These are phyloP conservation scores for Fraxinus sp. DNA, from an alignment of 305 asterid species.

Conservation along the genomic window DNA sequence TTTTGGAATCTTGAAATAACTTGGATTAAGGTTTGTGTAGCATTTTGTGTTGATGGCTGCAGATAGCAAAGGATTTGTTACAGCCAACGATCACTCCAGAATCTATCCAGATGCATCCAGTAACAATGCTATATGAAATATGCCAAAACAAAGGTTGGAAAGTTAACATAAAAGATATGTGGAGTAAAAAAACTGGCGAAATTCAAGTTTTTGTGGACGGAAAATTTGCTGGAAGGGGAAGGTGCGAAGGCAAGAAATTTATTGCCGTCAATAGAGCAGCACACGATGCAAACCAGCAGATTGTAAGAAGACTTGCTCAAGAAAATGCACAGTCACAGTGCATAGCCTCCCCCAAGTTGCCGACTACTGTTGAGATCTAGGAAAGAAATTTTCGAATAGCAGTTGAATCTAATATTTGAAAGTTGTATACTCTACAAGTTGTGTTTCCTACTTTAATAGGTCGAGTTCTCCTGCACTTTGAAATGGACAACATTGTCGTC, in stretches of 20 bases:
- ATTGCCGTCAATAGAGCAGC: neutral
- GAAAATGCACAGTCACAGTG: neutral
- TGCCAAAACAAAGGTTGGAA: constrained; percentile 24
- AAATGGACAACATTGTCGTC: neutral
- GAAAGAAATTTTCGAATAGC: neutral
- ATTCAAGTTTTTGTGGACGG: neutral
- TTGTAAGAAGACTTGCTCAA: neutral
- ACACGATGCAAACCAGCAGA: neutral
- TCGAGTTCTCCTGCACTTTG: neutral
- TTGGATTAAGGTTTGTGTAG: neutral
- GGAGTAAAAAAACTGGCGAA: neutral
- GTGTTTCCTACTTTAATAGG: neutral
- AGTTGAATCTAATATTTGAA: neutral
- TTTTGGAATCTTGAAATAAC: neutral
- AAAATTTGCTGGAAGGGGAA: neutral
- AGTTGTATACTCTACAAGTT: neutral
- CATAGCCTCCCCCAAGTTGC: neutral
- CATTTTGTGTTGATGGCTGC: neutral
- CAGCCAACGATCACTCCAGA: constrained; percentile 39
- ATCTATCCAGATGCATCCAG: constrained; percentile 22
- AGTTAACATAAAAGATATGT: neutral
- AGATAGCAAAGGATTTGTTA: constrained; percentile 38
- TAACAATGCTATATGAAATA: constrained; percentile 23
- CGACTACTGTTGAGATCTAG: neutral
- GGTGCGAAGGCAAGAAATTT: neutral